These are phyloP conservation scores for Lichtheimia hyalospora DNA, from an alignment of 371 early-diverging fungal genomes.

Conservation along the genomic window DNA sequence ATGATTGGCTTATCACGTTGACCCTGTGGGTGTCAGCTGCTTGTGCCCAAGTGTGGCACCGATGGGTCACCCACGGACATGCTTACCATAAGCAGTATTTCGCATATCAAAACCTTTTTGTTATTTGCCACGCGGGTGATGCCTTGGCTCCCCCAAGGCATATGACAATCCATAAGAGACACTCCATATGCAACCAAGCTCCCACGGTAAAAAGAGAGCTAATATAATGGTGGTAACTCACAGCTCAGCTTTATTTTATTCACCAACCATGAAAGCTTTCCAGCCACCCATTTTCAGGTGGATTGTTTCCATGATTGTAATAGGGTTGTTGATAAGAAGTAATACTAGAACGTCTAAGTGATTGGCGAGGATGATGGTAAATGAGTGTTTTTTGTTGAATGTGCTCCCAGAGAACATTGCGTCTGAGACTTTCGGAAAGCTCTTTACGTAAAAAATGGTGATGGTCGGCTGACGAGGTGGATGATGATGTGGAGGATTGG, in stretches of 20 bases:
- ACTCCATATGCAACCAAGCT: too few relatives aligned
- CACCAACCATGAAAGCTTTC: slow-evolving; percentile 29
- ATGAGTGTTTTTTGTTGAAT: slow-evolving; percentile 28
- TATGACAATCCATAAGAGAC: too few relatives aligned
- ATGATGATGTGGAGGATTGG: slow-evolving; percentile 6
- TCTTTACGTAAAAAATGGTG: slow-evolving; percentile 20
- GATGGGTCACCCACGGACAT: too few relatives aligned
- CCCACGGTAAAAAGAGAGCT: too few relatives aligned
- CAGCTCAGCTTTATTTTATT: too few relatives aligned
- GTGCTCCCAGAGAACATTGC: slow-evolving; percentile 29
- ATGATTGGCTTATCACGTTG: slow-evolving; percentile 2
- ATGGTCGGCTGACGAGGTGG: slow-evolving; percentile 9
- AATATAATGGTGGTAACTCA: too few relatives aligned
- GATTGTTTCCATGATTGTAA: slow-evolving; percentile 9
- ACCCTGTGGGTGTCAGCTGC: too few relatives aligned
- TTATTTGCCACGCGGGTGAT: too few relatives aligned
- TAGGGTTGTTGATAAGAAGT: slow-evolving; percentile 2
- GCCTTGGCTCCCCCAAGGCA: too few relatives aligned
- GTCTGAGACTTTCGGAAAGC: slow-evolving; percentile 22
- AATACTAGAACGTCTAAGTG: neutral
- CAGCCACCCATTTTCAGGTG: slow-evolving; percentile 20
- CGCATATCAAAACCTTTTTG: too few relatives aligned
- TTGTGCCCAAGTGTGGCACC: too few relatives aligned
- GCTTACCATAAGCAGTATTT: too few relatives aligned
- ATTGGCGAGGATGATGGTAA: neutral